A percentile compares a stretch with the other conserved stretches of the same genome.
Evolutionary conservation across 2,329 filamentous ascomycete genomes (phyloP).

Genomic region (Colletotrichum eremochloae): DNA sequence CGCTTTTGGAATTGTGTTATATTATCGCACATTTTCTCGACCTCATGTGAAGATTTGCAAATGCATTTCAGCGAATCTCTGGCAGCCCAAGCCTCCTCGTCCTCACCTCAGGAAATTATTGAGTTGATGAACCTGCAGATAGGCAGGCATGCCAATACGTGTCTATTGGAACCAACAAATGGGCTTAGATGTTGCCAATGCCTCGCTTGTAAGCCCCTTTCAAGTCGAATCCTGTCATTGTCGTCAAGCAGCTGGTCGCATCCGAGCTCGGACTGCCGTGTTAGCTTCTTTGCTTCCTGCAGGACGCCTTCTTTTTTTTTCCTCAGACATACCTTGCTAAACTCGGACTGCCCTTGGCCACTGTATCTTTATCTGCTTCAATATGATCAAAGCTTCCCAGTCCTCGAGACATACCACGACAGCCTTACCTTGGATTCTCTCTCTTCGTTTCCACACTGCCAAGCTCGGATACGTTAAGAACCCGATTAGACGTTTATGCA

Average conservation of each 20-base stretch:
- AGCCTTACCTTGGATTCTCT: background rate
- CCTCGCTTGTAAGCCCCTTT: background rate
- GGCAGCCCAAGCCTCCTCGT: background rate
- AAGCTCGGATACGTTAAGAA: constrained; percentile 2
- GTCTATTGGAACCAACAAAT: background rate
- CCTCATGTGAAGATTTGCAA: background rate
- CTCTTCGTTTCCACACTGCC: constrained; percentile 12
- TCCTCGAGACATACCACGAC: background rate
- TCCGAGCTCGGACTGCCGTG: background rate
- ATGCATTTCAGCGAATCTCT: background rate
- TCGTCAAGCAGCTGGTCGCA: background rate
- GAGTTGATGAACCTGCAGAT: background rate
- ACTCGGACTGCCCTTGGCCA: background rate
- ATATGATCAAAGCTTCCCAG: background rate
- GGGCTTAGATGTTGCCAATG: background rate
- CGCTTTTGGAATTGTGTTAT: background rate
- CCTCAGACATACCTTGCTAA: constrained; percentile 1
- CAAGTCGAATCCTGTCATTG: constrained; percentile 2
- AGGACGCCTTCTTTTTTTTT: too few relatives aligned
- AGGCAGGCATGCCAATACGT: background rate
- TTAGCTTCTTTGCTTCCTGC: constrained; percentile 3
- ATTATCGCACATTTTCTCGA: background rate
- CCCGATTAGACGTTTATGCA: background rate
- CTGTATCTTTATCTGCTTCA: background rate
- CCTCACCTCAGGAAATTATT: background rate